Evolutionary conservation across 2,329 filamentous ascomycete species (phyloP).

Genomic region (Claviceps capensis): DNA sequence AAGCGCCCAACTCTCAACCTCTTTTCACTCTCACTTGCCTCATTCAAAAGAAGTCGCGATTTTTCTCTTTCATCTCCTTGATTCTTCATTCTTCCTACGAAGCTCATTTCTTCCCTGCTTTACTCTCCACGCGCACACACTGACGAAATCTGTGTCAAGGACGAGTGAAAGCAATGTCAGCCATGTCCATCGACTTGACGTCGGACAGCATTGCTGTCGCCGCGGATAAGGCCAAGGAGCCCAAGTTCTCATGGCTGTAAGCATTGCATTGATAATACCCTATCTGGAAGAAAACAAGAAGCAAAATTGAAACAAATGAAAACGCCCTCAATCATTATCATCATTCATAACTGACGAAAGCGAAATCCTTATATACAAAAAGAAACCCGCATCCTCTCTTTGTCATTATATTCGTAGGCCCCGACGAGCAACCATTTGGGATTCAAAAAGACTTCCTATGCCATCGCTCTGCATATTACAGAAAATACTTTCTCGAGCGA

Average conservation of each 20-base stretch:
- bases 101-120: not conserved
- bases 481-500: slow-evolving; percentile 26
- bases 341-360: not conserved
- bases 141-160: not conserved
- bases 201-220: slow-evolving; percentile 4
- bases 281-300: not conserved
- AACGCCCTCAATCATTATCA: not conserved
- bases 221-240: slow-evolving; percentile 1
- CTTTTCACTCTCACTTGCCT: not conserved
- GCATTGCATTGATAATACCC: slow-evolving; percentile 3
- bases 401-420: slow-evolving; percentile 39
- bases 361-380: not conserved
- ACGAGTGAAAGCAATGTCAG: not conserved
- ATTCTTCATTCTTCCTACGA: not conserved
- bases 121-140: not conserved
- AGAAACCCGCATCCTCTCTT: slow-evolving; percentile 41
- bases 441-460: slow-evolving; percentile 47
- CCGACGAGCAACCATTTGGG: slow-evolving; percentile 38
- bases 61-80: not conserved
- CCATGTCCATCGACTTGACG: slow-evolving; percentile 5
- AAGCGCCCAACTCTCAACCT: not conserved
- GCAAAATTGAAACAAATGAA: not conserved
- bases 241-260: slow-evolving; percentile 25
- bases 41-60: not conserved
- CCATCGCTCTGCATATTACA: slow-evolving; percentile 35